A percentile compares a stretch with the other conserved stretches of the same genome.
These are phyloP conservation scores for Coemansia sp. DNA, from an alignment of 371 early-diverging fungal genomes.

Conservation along the genomic window DNA sequence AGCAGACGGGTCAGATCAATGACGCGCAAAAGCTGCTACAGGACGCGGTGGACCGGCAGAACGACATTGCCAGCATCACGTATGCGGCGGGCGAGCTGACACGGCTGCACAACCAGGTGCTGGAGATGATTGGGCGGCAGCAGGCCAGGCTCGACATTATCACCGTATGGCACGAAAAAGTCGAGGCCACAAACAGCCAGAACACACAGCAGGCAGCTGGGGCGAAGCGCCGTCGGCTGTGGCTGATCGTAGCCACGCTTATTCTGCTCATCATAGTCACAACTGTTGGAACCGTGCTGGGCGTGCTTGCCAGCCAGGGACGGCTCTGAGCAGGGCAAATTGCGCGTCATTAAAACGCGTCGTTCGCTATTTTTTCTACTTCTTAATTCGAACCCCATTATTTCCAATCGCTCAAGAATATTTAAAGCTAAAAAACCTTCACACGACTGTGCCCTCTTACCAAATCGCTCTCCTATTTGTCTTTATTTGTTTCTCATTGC, in stretches of 20 bases:
- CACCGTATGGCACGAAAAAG: constrained; percentile 26
- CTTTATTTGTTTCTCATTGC: too few relatives aligned
- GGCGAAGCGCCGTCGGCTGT: not conserved
- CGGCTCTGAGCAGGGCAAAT: constrained; percentile 1
- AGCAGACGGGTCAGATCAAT: constrained; percentile 2
- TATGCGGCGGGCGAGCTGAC: constrained; percentile 43
- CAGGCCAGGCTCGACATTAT: constrained; percentile 33
- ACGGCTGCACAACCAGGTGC: constrained; percentile 49
- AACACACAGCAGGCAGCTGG: not conserved
- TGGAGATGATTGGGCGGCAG: constrained; percentile 53
- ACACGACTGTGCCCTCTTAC: too few relatives aligned
- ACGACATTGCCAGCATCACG: constrained; percentile 57
- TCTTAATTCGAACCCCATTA: too few relatives aligned
- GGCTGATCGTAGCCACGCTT: not conserved
- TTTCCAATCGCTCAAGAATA: too few relatives aligned
- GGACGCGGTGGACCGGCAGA: constrained; percentile 57
- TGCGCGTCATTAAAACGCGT: constrained; percentile 2
- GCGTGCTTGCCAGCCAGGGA: not conserved
- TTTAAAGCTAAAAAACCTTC: too few relatives aligned
- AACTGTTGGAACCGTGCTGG: constrained; percentile 4
- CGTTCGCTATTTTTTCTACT: too few relatives aligned
- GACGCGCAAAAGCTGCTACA: constrained; percentile 52
- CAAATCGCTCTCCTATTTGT: too few relatives aligned
- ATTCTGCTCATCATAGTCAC: constrained; percentile 6
- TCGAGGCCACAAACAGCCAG: constrained; percentile 13